A percentile compares a stretch with the other conserved stretches of the same genome.
phyloP scores from a whole-genome alignment of 768 basidiomycete genomes.

The Naganishia vishniacii region DNA sequence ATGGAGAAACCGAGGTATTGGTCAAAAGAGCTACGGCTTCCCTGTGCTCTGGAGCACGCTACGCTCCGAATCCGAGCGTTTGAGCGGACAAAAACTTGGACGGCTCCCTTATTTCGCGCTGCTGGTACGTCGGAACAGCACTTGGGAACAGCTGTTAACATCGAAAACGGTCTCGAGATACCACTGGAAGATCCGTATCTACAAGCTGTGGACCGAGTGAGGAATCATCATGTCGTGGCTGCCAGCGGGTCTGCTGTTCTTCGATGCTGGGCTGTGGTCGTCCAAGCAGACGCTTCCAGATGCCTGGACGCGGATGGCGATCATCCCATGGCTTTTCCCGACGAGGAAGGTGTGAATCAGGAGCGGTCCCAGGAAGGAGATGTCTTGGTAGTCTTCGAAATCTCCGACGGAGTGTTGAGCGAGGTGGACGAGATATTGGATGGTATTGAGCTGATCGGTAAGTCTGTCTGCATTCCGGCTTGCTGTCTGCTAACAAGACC shows the following conservation, averaged over 20 bases:
- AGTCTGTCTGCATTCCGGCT: background rate
- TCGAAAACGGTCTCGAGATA: background rate
- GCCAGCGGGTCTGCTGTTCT: background rate
- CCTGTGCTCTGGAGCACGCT: slow-evolving; percentile 18
- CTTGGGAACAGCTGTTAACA: background rate
- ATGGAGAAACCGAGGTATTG: slow-evolving; percentile 14
- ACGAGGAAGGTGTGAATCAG: too few species aligned
- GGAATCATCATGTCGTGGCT: background rate
- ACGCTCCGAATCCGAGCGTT: background rate
- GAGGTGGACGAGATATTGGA: background rate
- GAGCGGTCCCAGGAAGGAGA: background rate
- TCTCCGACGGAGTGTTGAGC: slow-evolving; percentile 11
- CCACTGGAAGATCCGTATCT: background rate
- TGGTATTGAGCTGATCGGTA: background rate
- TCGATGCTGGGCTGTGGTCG: slow-evolving; percentile 5
- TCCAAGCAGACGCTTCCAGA: background rate
- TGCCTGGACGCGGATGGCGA: background rate
- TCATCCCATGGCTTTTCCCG: background rate
- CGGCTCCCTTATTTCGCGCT: background rate
- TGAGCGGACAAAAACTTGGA: background rate
- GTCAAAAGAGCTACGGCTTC: slow-evolving; percentile 7
- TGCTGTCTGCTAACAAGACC: background rate
- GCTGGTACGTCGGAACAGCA: background rate
- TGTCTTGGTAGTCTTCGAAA: slow-evolving; percentile 9
- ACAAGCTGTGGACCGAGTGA: background rate